Evolutionary conservation across 2,329 filamentous ascomycete genomes (phyloP), one percentile per base, ranked within the genome.

Genomic region (Orbilia quercus): DNA sequence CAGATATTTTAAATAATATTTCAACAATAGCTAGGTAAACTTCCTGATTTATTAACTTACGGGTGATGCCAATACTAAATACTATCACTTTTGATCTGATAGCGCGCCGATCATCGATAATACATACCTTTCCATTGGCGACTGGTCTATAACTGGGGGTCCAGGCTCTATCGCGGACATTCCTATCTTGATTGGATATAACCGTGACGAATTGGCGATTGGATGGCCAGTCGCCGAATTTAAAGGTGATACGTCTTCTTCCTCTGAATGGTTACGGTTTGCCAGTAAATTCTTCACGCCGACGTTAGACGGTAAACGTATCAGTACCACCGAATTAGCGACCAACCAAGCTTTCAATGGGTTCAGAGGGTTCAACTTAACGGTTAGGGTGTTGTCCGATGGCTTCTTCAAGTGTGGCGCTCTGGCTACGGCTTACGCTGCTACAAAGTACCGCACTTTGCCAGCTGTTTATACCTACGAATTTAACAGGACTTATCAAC

Each of bases 401-500:
- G 75, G 72, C 57, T 64, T 76, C 28, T 82, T 81, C 77, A 78
- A 72, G 48, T 82, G 82, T 76, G 77, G 78, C 40, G 77, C 79
- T 54, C 75, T 78, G 16, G 80, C 80, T 25, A 80, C 79, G 22
- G 78, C 79, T 7, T 80, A 79, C 75, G 77, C 77, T 0, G 81
- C 77, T 20, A 75, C 78, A 2, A 77, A 62, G 48, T 70, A 80
- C 65, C 42, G 55, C 45, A 77, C 79, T 23, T 80, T 82, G 60
- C 63, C 64, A 5, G 23, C 74, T 1, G 75, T 79, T 1, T 82
- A 81, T 76, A 76, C 78, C 51, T 82, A 79, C 76, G 67, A 79
- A 48, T 81, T 82, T 77, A 81, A 82, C 75, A 78, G 81, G 50
- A 82, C 80, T 2, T 82, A 82, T 76, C 81, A 79, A 62, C 78